These are phyloP conservation scores for Botrytis sinoallii DNA, from an alignment of 2,329 filamentous ascomycete genomes.

Conservation along the genomic window DNA sequence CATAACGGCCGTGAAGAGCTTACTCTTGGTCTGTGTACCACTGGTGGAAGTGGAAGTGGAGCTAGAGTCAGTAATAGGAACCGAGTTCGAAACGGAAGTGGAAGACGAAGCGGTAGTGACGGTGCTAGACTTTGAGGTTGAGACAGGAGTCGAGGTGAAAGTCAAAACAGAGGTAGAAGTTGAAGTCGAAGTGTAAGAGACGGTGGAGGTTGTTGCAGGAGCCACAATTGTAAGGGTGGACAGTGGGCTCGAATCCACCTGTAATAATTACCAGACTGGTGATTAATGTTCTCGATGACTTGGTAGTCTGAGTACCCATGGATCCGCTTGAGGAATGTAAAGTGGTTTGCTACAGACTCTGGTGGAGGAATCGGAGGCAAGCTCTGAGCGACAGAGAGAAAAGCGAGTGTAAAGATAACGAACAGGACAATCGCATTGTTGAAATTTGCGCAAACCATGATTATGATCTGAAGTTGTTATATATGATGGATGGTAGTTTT, in stretches of 20 bases:
- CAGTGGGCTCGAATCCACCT: background rate
- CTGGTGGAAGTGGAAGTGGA: background rate
- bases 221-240: background rate
- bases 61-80: background rate
- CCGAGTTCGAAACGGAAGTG: background rate
- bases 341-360: background rate
- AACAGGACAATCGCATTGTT: background rate
- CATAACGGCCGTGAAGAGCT: background rate
- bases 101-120: background rate
- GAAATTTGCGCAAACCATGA: background rate
- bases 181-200: background rate
- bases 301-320: background rate
- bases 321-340: background rate
- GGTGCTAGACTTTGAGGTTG: background rate
- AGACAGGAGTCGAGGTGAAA: background rate
- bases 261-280: background rate
- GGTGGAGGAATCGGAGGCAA: background rate
- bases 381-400: background rate
- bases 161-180: background rate
- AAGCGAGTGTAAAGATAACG: background rate
- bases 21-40: background rate
- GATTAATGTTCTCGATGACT: background rate
- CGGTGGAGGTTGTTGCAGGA: background rate
- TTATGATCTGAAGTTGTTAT: background rate
- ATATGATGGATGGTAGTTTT: background rate